A percentile compares a stretch with the other conserved stretches of the same genome.
phyloP scores from a whole-genome alignment of 768 basidiomycete species.

The Auriscalpium microsporum region DNA sequence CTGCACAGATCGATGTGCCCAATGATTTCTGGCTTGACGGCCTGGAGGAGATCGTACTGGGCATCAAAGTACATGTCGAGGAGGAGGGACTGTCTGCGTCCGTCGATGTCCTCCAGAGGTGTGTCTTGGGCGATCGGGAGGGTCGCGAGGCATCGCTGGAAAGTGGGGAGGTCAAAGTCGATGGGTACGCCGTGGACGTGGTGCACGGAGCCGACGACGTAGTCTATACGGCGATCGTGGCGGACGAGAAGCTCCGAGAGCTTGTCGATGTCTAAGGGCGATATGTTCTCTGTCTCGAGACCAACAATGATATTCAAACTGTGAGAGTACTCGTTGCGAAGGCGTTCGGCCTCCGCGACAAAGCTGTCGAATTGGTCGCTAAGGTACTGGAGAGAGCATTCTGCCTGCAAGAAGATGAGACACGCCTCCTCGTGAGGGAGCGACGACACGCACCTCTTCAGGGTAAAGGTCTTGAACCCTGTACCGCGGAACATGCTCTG shows the following conservation, averaged over 20 bases:
- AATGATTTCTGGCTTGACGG: slow-evolving; percentile 78
- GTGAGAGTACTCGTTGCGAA: slow-evolving; percentile 54
- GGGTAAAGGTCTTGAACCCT: slow-evolving; percentile 78
- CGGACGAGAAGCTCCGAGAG: slow-evolving; percentile 45
- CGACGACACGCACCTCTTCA: slow-evolving; percentile 65
- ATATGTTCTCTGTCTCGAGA: slow-evolving; percentile 88
- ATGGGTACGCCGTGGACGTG: slow-evolving; percentile 85
- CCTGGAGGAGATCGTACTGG: slow-evolving; percentile 62
- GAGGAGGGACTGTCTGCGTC: slow-evolving; percentile 35
- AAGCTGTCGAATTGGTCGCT: slow-evolving; percentile 62
- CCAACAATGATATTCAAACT: slow-evolving; percentile 77
- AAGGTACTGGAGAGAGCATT: slow-evolving; percentile 45
- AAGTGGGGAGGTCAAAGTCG: slow-evolving; percentile 80
- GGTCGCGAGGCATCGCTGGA: slow-evolving; percentile 47
- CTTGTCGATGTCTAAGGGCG: slow-evolving; percentile 49
- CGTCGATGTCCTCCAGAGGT: slow-evolving; percentile 17
- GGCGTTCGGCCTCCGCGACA: slow-evolving; percentile 68
- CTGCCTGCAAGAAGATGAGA: slow-evolving; percentile 32
- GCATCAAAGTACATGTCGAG: slow-evolving; percentile 76
- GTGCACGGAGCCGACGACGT: slow-evolving; percentile 88
- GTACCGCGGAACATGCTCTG: slow-evolving; percentile 91
- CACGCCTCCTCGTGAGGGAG: neutral
- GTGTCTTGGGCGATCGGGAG: slow-evolving; percentile 25
- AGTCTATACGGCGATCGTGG: slow-evolving; percentile 56
- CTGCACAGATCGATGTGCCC: slow-evolving; percentile 93